phyloP scores from a whole-genome alignment of 805 yeast genomes.

The Pichia pseudocactophila region DNA sequence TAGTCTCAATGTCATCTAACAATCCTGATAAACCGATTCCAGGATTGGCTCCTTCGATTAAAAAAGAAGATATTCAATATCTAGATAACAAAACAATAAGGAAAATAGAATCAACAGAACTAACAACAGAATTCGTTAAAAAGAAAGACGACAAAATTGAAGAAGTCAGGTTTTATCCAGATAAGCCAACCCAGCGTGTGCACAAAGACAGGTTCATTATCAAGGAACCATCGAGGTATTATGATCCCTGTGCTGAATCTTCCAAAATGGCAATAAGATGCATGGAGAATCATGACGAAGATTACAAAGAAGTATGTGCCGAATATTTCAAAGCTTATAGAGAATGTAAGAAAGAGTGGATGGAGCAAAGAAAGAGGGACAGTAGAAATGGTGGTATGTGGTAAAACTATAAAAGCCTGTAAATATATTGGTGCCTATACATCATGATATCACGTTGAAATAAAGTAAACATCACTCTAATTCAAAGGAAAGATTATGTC shows the following conservation, averaged over 20 bases:
- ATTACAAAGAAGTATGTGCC: constrained; percentile 52
- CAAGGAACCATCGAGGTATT: constrained; percentile 76
- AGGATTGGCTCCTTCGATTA: constrained; percentile 7
- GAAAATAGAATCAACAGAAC: constrained; percentile 14
- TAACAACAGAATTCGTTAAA: constrained; percentile 44
- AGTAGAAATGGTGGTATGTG: constrained; percentile 24
- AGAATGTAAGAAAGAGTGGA: constrained; percentile 82
- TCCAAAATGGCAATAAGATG: constrained; percentile 82
- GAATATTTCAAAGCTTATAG: constrained; percentile 89
- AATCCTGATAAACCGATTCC: background rate
- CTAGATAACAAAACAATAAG: constrained; percentile 24
- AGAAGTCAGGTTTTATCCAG: constrained; percentile 71
- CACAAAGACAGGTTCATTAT: constrained; percentile 62
- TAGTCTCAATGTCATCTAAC: background rate
- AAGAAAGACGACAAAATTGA: constrained; percentile 32
- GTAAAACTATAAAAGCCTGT: constrained; percentile 12
- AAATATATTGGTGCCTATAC: background rate
- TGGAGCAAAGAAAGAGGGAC: constrained; percentile 27
- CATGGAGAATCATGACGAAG: constrained; percentile 68
- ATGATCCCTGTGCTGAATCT: constrained; percentile 89
- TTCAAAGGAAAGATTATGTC: too few species aligned
- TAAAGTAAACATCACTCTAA: too few species aligned
- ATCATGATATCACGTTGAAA: too few species aligned
- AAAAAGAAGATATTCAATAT: constrained; percentile 14
- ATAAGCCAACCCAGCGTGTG: constrained; percentile 64